phyloP scores from a whole-genome alignment of 441 rosid genomes.

The Syzygium syzygioides region DNA sequence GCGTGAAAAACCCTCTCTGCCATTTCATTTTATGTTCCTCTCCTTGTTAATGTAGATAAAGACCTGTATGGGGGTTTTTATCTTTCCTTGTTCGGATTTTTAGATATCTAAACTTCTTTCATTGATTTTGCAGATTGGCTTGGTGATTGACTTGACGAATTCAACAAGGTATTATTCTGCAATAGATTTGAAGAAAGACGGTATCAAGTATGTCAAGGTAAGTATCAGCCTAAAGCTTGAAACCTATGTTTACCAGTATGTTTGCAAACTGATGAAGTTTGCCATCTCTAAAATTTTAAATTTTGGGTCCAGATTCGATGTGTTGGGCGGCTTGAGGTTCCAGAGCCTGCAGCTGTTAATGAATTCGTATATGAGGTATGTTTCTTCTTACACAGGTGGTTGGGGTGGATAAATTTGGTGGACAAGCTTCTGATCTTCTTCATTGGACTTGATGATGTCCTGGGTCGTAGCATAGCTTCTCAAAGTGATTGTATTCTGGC shows the following conservation, averaged over 20 bases:
- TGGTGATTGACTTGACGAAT: conserved; percentile 98
- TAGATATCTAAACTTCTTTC: neutral
- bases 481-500: neutral
- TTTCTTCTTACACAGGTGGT: neutral
- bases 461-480: neutral
- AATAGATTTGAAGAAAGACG: conserved; percentile 78
- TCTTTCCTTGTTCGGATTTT: neutral
- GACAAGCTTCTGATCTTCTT: neutral
- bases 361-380: conserved; percentile 82
- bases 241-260: neutral
- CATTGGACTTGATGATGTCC: neutral
- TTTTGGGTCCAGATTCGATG: conserved; percentile 67
- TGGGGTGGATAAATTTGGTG: neutral
- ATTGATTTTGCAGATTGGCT: conserved; percentile 67
- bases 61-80: neutral
- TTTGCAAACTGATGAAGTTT: neutral
- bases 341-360: conserved; percentile 86
- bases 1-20: neutral
- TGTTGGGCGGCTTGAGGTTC: conserved; percentile 91
- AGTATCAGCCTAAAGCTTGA: conserved; percentile 5
- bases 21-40: neutral
- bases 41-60: neutral
- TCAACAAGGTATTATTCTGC: conserved; percentile 82
- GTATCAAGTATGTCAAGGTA: conserved; percentile 94
- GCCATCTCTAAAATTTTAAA: conserved; percentile 1